Conservation (phyloP, 306 rosid genomes). For the Senna tora region DNA sequence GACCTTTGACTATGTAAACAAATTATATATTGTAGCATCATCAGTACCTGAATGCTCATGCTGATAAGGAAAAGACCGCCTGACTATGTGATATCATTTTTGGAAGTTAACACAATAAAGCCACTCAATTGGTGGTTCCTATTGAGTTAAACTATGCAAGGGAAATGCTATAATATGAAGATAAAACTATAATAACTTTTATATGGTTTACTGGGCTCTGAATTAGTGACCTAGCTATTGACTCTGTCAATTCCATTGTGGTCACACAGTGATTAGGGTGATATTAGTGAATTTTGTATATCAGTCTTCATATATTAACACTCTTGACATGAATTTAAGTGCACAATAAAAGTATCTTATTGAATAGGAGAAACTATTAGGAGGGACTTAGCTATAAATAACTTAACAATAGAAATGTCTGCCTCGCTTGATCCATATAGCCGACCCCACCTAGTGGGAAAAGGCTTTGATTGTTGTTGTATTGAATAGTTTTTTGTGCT, state of each 20-base stretch:
- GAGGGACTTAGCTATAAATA: no score
- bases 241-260: neutral
- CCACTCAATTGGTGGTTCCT: neutral
- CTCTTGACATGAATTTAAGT: neutral
- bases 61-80: neutral
- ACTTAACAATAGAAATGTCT: no score
- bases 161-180: neutral
- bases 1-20: neutral
- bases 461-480: no score
- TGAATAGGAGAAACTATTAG: no score
- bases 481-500: neutral
- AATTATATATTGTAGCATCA: neutral
- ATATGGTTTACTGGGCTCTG: neutral
- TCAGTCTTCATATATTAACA: neutral
- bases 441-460: no score
- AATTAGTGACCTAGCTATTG: neutral
- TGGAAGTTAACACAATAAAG: neutral
- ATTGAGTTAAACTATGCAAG: neutral
- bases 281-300: neutral
- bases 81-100: neutral
- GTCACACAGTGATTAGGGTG: neutral
- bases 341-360: neutral
- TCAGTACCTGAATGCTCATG: neutral
- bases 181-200: neutral
- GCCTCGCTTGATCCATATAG: no score